These are phyloP conservation scores for Pseudozyma sp. DNA, from an alignment of 1,284 basidiomycete genomes.

Conservation along the genomic window DNA sequence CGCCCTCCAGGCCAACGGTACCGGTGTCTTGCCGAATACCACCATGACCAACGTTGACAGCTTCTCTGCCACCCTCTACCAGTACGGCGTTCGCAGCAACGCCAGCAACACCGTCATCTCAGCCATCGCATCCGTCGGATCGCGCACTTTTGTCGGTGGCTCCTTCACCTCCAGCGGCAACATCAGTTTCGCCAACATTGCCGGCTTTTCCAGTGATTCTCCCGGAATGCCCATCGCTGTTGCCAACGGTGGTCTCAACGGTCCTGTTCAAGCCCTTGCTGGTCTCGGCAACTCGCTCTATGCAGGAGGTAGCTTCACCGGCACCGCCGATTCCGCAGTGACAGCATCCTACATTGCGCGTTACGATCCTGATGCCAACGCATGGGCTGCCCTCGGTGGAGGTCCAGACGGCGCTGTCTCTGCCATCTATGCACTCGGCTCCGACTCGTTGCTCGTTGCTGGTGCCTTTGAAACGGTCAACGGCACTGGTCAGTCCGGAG, in stretches of 20 bases:
- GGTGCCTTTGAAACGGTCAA: conserved; percentile 79
- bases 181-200: conserved; percentile 78
- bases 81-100: conserved; percentile 63
- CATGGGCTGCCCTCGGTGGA: conserved; percentile 79
- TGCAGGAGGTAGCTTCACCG: conserved; percentile 86
- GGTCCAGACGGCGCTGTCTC: conserved; percentile 83
- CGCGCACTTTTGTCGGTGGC: conserved; percentile 81
- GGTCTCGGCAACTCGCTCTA: conserved; percentile 73
- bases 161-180: conserved; percentile 75
- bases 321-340: conserved; percentile 75
- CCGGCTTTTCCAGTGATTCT: conserved; percentile 77
- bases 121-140: conserved; percentile 72
- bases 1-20: conserved; percentile 41
- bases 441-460: conserved; percentile 75
- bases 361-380: conserved; percentile 78
- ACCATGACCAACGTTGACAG: conserved; percentile 79
- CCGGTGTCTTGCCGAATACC: conserved; percentile 52
- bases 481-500: conserved; percentile 72
- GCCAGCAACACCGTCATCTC: conserved; percentile 68
- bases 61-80: conserved; percentile 75
- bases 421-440: conserved; percentile 73
- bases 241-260: conserved; percentile 68
- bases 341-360: conserved; percentile 74
- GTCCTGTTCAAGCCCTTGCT: conserved; percentile 58
- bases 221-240: conserved; percentile 69